Evolutionary conservation across 2,329 filamentous ascomycete species (phyloP), one percentile per base, ranked within the genome.

Genomic region (Tolypocladium endophyticum): DNA sequence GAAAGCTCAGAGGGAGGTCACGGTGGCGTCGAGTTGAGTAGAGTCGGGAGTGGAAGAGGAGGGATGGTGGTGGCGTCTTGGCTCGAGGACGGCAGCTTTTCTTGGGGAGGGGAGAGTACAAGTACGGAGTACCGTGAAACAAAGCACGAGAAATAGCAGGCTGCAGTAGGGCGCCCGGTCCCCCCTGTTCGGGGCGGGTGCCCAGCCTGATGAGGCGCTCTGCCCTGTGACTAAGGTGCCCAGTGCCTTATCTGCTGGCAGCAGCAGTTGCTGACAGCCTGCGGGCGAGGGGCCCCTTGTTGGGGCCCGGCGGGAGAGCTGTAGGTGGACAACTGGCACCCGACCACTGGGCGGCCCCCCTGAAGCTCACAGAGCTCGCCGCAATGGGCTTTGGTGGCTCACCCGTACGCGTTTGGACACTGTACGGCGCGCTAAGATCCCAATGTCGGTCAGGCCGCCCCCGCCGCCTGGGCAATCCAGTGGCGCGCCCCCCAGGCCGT

Each of bases 71-170:
- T 59, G 58, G 61, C 58, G 61, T 47, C 52, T 61, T 61, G 55
- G 59, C 61, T 61, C 61, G 45, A 35, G 53, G 35, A 54, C 33
- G 52, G 63, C 53, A 64, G 60, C 62, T 64, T 64, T 63, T 64
- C 53, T 55, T 39, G 59, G 61, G 38, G 45, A 28, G 35, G 38
- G 16, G 50, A 30, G 52, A 45, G 30, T 55, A 30, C 20, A 30
- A 28, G 52, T n/a, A 20, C 23, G n/a, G 39, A 25, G 25, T 45
- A 58, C 35, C 28, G 30, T 25, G 16, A 47, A 23, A 45, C 25
- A 23, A 57, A 23, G 53, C 54, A 14, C 41, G 28, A 43, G 54
- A 41, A 56, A 39, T 25, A n/a, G 25, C 39, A n/a, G 55, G 38
- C 23, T 23, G 28, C 36, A 28, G 23, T n/a, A 55, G 36, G 25